Evolutionary conservation across 2,329 filamentous ascomycete genomes (phyloP), one percentile per base, ranked within the genome.

Genomic region (Bipolaris gigantea): DNA sequence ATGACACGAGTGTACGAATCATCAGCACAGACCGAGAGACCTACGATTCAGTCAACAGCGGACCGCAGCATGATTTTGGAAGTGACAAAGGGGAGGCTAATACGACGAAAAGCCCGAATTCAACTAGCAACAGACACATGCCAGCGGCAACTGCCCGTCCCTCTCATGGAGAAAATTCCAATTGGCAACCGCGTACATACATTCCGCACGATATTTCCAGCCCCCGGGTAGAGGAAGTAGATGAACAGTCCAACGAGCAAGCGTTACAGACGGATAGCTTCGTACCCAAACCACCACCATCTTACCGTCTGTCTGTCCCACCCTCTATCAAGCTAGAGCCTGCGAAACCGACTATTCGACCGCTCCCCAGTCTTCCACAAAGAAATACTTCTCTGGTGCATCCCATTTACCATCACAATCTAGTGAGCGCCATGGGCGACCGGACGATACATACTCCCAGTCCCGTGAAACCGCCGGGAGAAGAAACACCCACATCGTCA

Each of bases 381-480:
- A 67, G 69, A 50, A 48, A 32, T 16, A 50, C 59, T 9, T 35
- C 55, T 15, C n/a, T 35, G 3, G 50, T 56, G 8, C 56, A 60
- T 6, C 66, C 62, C 3, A 46, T 50, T 18, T 67, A 70, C 48
- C 53, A 55, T 13, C 64, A 62, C 1, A 62, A 70, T 44, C 65
- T 64, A 21, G 64, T 59, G 36, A 70, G 65, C 43, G 58, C 62
- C 1, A 30, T 64, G 1, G 62, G 67, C 19, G 64, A 69, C 7
- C 72, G 70, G 68, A 50, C 56, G 15, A 48, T 59, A 27, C 61
- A 56, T 32, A 70, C 66, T 5, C 69, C 69, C 2, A 73, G 70
- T 45, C 70, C 68, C 1, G 61, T 65, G 30, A 63, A 64, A 25
- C 63, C 60, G 2, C 23, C 62, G 2, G 57, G 62, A 23, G 62